These are phyloP conservation scores for Solanum pinnatisectum DNA, from an alignment of 257 asterid genomes.

Conservation along the genomic window DNA sequence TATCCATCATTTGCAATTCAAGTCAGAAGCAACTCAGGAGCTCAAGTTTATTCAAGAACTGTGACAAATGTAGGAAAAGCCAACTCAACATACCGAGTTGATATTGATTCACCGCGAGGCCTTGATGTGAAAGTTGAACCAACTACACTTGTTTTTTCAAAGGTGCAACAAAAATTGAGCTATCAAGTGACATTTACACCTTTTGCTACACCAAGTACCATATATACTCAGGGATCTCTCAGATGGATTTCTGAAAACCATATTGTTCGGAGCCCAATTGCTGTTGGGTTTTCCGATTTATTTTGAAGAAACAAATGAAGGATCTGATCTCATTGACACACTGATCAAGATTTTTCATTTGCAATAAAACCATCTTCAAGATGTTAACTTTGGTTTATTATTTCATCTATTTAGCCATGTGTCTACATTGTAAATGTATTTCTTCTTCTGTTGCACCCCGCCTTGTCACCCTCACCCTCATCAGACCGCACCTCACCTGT, in stretches of 20 bases:
- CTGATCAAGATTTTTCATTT: neutral
- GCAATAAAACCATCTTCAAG: neutral
- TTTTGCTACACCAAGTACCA: neutral
- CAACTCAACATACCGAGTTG: slow-evolving; percentile 5
- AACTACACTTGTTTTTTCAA: neutral
- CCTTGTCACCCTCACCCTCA: neutral
- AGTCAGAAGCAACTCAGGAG: neutral
- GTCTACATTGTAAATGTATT: neutral
- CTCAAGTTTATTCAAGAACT: slow-evolving; percentile 17
- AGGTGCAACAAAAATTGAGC: slow-evolving; percentile 3
- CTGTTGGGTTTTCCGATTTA: neutral
- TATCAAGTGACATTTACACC: slow-evolving; percentile 11
- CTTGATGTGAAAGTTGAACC: slow-evolving; percentile 14
- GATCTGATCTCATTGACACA: neutral
- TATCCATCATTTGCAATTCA: slow-evolving; percentile 24
- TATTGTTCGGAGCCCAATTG: slow-evolving; percentile 14
- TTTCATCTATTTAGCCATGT: neutral
- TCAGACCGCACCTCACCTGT: neutral
- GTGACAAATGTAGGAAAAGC: slow-evolving; percentile 33
- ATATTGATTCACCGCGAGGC: neutral
- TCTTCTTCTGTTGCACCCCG: neutral
- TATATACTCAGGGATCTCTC: slow-evolving; percentile 15
- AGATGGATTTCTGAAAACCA: slow-evolving; percentile 15
- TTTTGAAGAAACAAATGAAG: neutral
- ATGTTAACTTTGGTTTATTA: neutral